phyloP scores from a whole-genome alignment of 495 filamentous ascomycete genomes.

The Lasiosphaeriaceae sp. region DNA sequence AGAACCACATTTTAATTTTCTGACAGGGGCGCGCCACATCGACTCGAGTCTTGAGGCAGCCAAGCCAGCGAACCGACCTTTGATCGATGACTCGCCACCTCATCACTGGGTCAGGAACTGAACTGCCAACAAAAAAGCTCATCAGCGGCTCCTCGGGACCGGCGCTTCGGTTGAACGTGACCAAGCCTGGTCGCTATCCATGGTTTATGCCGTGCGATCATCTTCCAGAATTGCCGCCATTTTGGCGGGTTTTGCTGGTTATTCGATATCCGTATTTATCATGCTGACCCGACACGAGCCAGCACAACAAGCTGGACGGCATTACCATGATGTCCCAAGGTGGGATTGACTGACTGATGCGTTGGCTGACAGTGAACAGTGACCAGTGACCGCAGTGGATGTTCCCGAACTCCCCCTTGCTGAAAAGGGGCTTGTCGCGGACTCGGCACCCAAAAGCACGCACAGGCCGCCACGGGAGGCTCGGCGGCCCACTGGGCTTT shows the following conservation, averaged over 20 bases:
- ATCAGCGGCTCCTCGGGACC: not conserved
- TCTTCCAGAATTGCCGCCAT: not conserved
- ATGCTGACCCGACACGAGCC: conserved; percentile 7
- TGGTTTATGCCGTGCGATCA: conserved; percentile 8
- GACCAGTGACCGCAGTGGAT: too few species aligned
- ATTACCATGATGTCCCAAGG: conserved; percentile 13
- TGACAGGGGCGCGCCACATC: conserved; percentile 20
- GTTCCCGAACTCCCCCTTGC: not conserved
- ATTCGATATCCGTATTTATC: not conserved
- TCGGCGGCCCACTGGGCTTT: too few species aligned
- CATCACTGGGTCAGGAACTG: not conserved
- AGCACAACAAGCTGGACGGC: conserved; percentile 3
- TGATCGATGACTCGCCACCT: not conserved
- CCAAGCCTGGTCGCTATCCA: not conserved
- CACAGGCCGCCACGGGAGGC: conserved; percentile 10
- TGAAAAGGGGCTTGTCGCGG: conserved; percentile 7
- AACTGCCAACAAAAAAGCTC: not conserved
- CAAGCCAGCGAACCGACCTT: too few species aligned
- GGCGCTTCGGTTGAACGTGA: not conserved
- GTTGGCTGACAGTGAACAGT: not conserved
- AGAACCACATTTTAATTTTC: conserved; percentile 19
- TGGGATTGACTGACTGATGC: not conserved
- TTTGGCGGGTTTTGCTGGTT: not conserved
- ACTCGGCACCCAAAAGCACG: conserved; percentile 2
- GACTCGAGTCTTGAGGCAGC: too few species aligned